A percentile compares a stretch with the other conserved stretches of the same genome.
These are phyloP conservation scores for Calonectria pseudoreteaudii DNA, from an alignment of 2,329 filamentous ascomycete genomes.

Conservation along the genomic window DNA sequence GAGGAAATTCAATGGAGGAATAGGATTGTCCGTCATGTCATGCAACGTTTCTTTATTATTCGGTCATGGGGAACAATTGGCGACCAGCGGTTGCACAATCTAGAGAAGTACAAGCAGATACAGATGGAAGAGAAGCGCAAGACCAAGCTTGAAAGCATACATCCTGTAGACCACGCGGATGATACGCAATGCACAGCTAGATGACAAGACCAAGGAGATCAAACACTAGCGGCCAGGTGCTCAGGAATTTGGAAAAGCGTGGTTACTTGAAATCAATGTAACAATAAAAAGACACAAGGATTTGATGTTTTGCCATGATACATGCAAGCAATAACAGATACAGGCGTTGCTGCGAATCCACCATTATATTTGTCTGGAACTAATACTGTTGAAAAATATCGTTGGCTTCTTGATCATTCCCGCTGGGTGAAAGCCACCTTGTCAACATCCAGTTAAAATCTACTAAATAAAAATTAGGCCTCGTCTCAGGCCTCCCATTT, in stretches of 20 bases:
- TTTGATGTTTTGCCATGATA: constrained; percentile 7
- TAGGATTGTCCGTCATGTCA: constrained; percentile 3
- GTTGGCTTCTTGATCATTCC: constrained; percentile 32
- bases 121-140: constrained; percentile 4
- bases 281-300: constrained; percentile 25
- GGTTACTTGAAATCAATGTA: constrained; percentile 5
- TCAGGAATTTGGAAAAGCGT: neutral
- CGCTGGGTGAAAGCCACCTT: constrained; percentile 14
- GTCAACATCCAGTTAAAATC: constrained; percentile 28
- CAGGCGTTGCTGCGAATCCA: constrained; percentile 21
- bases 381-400: constrained; percentile 31
- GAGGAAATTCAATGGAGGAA: constrained; percentile 7
- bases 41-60: constrained; percentile 8
- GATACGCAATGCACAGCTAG: neutral
- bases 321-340: neutral
- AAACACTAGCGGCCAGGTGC: neutral
- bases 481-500: constrained; percentile 35
- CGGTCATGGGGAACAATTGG: constrained; percentile 26
- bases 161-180: constrained; percentile 16
- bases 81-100: constrained; percentile 18
- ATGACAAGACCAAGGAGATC: neutral
- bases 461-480: constrained; percentile 42
- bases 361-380: constrained; percentile 37
- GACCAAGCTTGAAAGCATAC: constrained; percentile 16
- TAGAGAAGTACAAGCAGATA: constrained; percentile 9